These are phyloP conservation scores for Citropsis articulata DNA, from an alignment of 345 rosid species.

Conservation along the genomic window DNA sequence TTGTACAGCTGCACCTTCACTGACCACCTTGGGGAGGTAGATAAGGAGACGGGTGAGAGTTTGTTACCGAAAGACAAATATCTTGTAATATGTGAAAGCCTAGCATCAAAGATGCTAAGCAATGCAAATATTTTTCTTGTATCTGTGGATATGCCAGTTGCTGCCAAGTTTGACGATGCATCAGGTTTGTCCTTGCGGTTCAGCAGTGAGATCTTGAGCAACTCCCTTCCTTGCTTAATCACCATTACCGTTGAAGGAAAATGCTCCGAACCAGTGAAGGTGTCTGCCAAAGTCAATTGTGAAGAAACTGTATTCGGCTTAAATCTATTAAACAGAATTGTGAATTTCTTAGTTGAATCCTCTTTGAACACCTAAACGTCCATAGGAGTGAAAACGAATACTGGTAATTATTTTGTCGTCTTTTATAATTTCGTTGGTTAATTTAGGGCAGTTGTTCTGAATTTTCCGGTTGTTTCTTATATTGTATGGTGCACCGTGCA, in stretches of 20 bases:
- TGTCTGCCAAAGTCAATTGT: constrained; percentile 72
- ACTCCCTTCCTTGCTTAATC: constrained; percentile 69
- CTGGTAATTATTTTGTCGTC: neutral
- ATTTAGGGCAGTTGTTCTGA: constrained; percentile 2
- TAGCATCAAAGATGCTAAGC: constrained; percentile 73
- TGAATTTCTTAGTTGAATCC: constrained; percentile 59
- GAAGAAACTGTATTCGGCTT: constrained; percentile 93
- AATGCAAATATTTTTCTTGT: constrained; percentile 76
- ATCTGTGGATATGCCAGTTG: constrained; percentile 74
- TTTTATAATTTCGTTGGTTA: neutral
- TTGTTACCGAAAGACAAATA: constrained; percentile 52
- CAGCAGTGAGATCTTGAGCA: constrained; percentile 83
- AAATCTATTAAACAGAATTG: constrained; percentile 76
- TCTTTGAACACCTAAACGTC: neutral
- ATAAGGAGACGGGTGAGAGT: constrained; percentile 40
- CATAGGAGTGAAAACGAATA: neutral
- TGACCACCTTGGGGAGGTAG: constrained; percentile 59
- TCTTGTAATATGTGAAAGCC: constrained; percentile 66
- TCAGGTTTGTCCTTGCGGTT: constrained; percentile 73
- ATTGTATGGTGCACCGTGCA: neutral
- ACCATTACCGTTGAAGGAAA: constrained; percentile 79
- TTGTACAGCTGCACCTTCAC: constrained; percentile 61
- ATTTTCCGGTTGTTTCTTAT: neutral
- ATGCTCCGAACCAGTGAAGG: constrained; percentile 61
- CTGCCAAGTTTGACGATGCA: constrained; percentile 73